Evolutionary conservation across 768 basidiomycete genomes (phyloP), one percentile per base, ranked within the genome.

Genomic region (Psilocybe tampanensis): DNA sequence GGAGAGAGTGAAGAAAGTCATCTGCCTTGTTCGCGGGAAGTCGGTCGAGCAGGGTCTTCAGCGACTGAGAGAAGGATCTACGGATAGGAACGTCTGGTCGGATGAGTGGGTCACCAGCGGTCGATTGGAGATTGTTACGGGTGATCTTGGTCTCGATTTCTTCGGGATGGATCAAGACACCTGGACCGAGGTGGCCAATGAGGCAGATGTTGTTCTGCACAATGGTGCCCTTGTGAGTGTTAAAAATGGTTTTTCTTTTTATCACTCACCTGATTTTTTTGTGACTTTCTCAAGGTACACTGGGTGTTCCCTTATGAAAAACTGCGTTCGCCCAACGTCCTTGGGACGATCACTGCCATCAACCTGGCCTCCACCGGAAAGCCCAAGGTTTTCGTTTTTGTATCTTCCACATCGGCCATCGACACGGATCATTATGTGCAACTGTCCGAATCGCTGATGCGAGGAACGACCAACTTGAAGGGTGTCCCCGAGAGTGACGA

Each of bases 291-390:
- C 29, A 66, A 94, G 93, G 94, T 98, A 13, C 97, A 99, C 68
- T 99, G 97, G 97, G 93, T 99, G 2, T 99, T 97, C 71, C 94
- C 95, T 0, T 99, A 99, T 73, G 89, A 95, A 69, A 94, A 88
- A 69, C 80, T 99, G 11, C 90, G 95, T 7, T 80, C 88, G 0
- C 84, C 95, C 13, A 99, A 99, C 71, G 97, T 98, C n/a, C 67
- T 95, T 11, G 89, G 90, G 0, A 99, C 97, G 6, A 68, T 99
- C 55, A 89, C 90, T 2, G 87, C 88, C 6, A 79, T 97, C 42
- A 82, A 90, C 32, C 82, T 99, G 23, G 92, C 92, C 2, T 82
- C 87, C 12, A 79, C 81, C 8, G 77, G 79, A 21, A 92, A 86
- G 67, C 82, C 87, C 32, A 99, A 99, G 75, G 69, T 77, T 2